Conservation (phyloP, 2,329 filamentous ascomycete species). For the Trichoderma sp. region DNA sequence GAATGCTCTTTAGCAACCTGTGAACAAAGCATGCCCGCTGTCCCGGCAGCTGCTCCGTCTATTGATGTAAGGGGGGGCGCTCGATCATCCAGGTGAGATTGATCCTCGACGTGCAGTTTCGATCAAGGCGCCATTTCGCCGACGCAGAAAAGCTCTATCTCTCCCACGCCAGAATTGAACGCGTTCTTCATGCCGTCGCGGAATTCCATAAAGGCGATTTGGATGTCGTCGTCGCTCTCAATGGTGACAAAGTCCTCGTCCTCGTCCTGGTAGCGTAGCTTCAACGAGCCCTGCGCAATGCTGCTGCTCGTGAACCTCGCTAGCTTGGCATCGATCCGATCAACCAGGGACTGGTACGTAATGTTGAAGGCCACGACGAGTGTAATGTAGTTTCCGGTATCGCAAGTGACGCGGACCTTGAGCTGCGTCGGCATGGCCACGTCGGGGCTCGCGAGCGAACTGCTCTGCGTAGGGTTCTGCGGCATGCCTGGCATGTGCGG, state of each 20-base stretch:
- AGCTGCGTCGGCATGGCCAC: slow-evolving; percentile 70
- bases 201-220: slow-evolving; percentile 95
- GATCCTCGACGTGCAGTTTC: background rate
- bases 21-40: slow-evolving; percentile 7
- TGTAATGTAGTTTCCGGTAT: slow-evolving; percentile 82
- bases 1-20: slow-evolving; percentile 32
- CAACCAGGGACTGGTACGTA: slow-evolving; percentile 87
- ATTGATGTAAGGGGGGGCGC: background rate
- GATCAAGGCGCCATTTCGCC: slow-evolving; percentile 47
- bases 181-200: slow-evolving; percentile 65
- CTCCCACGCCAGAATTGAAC: slow-evolving; percentile 72
- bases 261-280: slow-evolving; percentile 86
- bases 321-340: slow-evolving; percentile 94
- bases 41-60: slow-evolving; percentile 12
- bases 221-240: slow-evolving; percentile 92
- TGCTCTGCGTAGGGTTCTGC: slow-evolving; percentile 35
- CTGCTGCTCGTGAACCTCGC: slow-evolving; percentile 82
- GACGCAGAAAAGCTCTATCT: slow-evolving; percentile 85
- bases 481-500: slow-evolving; percentile 3
- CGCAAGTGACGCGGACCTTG: slow-evolving; percentile 93
- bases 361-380: slow-evolving; percentile 97
- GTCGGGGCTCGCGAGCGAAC: slow-evolving; percentile 50
- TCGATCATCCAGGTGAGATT: slow-evolving; percentile 14
- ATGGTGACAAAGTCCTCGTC: slow-evolving; percentile 94
- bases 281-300: slow-evolving; percentile 79